Percentiles rank a stretch among this genome's conserved stretches.
Conservation (phyloP, 2,329 filamentous ascomycete species). For the Colletotrichum kahawae region DNA sequence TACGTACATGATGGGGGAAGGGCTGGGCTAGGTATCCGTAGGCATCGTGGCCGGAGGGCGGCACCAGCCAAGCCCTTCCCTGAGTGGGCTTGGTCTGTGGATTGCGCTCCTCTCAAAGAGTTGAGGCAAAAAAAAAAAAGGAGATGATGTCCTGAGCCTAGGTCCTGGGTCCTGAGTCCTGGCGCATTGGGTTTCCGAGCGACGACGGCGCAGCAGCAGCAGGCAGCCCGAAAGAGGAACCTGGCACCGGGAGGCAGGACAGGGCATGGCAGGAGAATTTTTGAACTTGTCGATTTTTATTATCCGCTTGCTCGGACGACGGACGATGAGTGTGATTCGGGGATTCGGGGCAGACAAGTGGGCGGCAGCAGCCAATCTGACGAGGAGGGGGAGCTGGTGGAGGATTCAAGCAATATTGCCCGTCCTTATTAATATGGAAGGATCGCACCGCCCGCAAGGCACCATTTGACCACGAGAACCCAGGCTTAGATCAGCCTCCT, state of each 20-base stretch:
- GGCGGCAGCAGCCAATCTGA: background rate
- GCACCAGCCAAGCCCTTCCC: constrained; percentile 14
- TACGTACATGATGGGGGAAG: constrained; percentile 16
- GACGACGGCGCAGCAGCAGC: background rate
- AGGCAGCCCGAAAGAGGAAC: background rate
- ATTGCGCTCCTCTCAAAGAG: background rate
- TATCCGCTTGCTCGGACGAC: background rate
- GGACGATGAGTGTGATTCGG: background rate
- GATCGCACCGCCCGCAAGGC: background rate
- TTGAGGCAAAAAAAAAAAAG: background rate
- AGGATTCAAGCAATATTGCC: constrained; percentile 7
- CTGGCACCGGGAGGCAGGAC: background rate
- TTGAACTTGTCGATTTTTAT: background rate
- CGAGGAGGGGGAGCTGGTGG: background rate
- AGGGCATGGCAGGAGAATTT: background rate
- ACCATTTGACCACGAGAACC: background rate
- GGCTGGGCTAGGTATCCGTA: background rate
- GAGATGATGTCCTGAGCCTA: background rate
- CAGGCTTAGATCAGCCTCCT: background rate
- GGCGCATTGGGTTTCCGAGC: background rate
- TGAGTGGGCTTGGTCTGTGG: background rate
- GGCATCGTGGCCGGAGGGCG: constrained; percentile 1
- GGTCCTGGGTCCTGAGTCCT: background rate
- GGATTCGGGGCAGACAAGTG: background rate
- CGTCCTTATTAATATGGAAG: background rate